Evolutionary conservation across 352 stramenopile species (phyloP).

Genomic region (Labyrinthula sp.): DNA sequence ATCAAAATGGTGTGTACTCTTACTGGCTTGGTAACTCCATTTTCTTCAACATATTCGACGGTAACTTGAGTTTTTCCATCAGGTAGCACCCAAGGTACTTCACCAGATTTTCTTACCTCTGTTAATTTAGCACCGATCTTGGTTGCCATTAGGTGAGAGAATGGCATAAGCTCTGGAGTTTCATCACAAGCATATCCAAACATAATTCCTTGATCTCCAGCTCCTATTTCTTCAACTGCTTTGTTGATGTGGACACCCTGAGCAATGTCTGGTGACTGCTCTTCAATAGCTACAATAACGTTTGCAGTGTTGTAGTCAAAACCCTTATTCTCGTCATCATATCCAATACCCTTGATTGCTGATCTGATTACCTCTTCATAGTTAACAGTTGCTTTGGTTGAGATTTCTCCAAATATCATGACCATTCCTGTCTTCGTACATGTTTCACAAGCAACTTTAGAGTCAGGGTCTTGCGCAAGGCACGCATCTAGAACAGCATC

Average conservation of each 20-base stretch:
- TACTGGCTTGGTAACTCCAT: constrained; percentile 73
- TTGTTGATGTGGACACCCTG: constrained; percentile 87
- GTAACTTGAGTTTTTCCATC: constrained; percentile 98
- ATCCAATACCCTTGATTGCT: constrained; percentile 95
- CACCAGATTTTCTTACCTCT: constrained; percentile 94
- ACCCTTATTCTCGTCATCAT: constrained; percentile 93
- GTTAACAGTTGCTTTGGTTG: constrained; percentile 90
- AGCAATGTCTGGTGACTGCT: constrained; percentile 96
- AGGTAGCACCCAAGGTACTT: constrained; percentile 87
- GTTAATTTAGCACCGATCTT: constrained; percentile 82
- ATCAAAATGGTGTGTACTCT: constrained; percentile 97
- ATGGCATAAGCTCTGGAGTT: constrained; percentile 85
- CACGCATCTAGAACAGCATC: constrained; percentile 95
- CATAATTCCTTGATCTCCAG: constrained; percentile 90
- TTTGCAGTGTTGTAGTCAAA: constrained; percentile 98
- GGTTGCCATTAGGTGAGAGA: constrained; percentile 89
- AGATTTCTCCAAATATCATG: constrained; percentile 99
- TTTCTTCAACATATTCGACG: constrained; percentile 85
- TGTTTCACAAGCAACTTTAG: constrained; percentile 84
- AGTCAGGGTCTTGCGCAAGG: constrained; percentile 86
- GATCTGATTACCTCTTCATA: constrained; percentile 94
- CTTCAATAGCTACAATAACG: constrained; percentile 96
- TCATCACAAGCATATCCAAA: constrained; percentile 94
- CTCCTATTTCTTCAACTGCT: constrained; percentile 80
- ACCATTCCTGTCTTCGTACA: constrained; percentile 98